phyloP scores from a whole-genome alignment of 371 early-diverging fungal genomes.

The Mortierella sp. region DNA sequence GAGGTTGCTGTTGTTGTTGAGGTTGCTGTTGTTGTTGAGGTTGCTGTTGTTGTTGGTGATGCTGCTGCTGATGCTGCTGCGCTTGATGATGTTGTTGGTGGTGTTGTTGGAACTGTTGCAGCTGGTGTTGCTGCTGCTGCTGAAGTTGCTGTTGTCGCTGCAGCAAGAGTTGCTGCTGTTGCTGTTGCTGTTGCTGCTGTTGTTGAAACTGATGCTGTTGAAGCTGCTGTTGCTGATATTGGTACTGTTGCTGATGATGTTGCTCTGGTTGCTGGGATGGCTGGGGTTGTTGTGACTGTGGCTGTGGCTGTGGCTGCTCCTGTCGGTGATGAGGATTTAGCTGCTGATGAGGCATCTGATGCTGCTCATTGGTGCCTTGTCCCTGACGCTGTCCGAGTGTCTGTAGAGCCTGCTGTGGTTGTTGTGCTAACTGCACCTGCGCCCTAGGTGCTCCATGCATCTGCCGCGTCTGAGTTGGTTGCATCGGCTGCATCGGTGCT shows the following conservation, averaged over 20 bases:
- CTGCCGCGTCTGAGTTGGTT: background rate
- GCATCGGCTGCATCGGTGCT: background rate
- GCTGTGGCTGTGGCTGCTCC: slow-evolving; percentile 18
- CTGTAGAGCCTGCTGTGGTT: slow-evolving; percentile 1
- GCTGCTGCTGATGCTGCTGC: slow-evolving; percentile 9
- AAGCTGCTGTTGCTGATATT: background rate
- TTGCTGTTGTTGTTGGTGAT: slow-evolving; percentile 20
- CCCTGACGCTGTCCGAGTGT: too few species aligned
- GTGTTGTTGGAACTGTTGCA: slow-evolving; percentile 11
- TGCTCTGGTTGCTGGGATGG: slow-evolving; percentile 7
- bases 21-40: slow-evolving; percentile 13
- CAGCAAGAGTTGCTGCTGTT: slow-evolving; percentile 1
- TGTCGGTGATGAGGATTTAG: slow-evolving; percentile 3
- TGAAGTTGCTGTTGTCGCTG: slow-evolving; percentile 13
- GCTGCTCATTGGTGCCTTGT: background rate
- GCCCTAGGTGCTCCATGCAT: background rate
- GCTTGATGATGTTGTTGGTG: background rate
- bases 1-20: slow-evolving; percentile 9
- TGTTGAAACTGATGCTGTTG: background rate
- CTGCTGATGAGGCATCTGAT: background rate
- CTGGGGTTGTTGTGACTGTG: slow-evolving; percentile 13
- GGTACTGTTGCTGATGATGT: slow-evolving; percentile 9
- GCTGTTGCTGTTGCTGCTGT: slow-evolving; percentile 1
- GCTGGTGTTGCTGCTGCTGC: slow-evolving; percentile 9
- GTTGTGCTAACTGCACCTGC: background rate